Evolutionary conservation across 768 basidiomycete species (phyloP).

Genomic region (Leccinum obscurum): DNA sequence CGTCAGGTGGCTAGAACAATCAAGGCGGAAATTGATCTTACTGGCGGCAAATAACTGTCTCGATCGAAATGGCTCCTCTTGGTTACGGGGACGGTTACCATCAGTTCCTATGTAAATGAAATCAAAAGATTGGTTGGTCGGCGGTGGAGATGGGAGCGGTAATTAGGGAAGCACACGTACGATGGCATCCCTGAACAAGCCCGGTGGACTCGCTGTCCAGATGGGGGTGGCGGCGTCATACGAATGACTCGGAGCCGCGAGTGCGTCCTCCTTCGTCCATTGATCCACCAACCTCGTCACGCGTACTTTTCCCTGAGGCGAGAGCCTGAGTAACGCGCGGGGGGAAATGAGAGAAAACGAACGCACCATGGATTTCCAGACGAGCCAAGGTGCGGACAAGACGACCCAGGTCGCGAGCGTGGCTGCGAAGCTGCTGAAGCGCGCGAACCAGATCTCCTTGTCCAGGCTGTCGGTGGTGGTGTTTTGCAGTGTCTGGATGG

Average conservation of each 20-base stretch:
- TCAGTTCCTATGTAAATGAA: conserved; percentile 38
- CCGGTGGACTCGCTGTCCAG: conserved; percentile 45
- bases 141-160: not conserved
- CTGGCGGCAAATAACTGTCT: conserved; percentile 44
- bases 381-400: conserved; percentile 41
- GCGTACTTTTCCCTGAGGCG: conserved; percentile 42
- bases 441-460: conserved; percentile 34
- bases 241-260: conserved; percentile 21
- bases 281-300: conserved; percentile 37
- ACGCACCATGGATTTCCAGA: conserved; percentile 47
- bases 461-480: conserved; percentile 8
- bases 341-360: not conserved
- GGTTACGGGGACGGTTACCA: conserved; percentile 37
- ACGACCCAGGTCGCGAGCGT: conserved; percentile 40
- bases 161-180: conserved; percentile 26
- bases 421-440: conserved; percentile 37
- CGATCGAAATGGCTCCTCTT: conserved; percentile 40
- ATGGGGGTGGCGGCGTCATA: conserved; percentile 31
- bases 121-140: not conserved
- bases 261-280: conserved; percentile 43
- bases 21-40: conserved; percentile 18
- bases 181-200: conserved; percentile 37
- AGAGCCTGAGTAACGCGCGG: not conserved
- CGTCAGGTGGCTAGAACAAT: not conserved
- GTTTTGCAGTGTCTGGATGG: conserved; percentile 22